Conservation (phyloP, 1,139 yeast species). For the Debaryomycetaceae sp. region DNA sequence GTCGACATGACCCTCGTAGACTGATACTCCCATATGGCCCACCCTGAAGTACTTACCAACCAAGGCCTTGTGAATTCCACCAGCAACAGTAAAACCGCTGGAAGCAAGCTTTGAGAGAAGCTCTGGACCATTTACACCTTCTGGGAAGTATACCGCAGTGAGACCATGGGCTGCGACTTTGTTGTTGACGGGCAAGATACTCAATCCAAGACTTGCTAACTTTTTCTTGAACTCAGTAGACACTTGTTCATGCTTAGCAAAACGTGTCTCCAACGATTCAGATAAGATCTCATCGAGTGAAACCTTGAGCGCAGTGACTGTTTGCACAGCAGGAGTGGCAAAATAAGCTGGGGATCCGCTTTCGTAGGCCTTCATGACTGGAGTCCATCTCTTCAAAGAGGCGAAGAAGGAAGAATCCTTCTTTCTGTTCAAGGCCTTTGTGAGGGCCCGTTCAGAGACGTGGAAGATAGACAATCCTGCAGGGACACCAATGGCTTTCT, state of each 20-base stretch:
- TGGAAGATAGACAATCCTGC: conserved; percentile 82
- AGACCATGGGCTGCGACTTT: conserved; percentile 81
- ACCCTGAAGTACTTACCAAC: conserved; percentile 84
- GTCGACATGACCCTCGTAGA: conserved; percentile 43
- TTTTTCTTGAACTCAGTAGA: conserved; percentile 65
- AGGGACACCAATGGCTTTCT: conserved; percentile 93
- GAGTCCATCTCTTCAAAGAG: conserved; percentile 81
- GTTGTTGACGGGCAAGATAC: conserved; percentile 60
- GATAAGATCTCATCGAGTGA: conserved; percentile 71
- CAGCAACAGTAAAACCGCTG: conserved; percentile 80
- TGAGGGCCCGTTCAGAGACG: conserved; percentile 73
- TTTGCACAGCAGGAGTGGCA: conserved; percentile 92
- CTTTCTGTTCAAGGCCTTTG: conserved; percentile 52
- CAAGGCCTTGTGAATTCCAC: conserved; percentile 84
- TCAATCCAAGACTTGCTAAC: conserved; percentile 56
- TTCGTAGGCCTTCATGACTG: conserved; percentile 86
- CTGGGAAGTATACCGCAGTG: conserved; percentile 84
- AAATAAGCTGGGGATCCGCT: conserved; percentile 79
- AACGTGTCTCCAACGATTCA: conserved; percentile 57
- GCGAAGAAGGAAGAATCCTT: conserved; percentile 68
- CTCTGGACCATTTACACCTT: conserved; percentile 64
- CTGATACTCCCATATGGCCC: conserved; percentile 85
- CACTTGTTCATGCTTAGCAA: conserved; percentile 58
- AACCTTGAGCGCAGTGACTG: conserved; percentile 74
- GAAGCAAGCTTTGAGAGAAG: conserved; percentile 52